Percentiles rank a stretch among this genome's conserved stretches.
Conservation (phyloP, 2,329 filamentous ascomycete species). For the Paecilomyces formosus region DNA sequence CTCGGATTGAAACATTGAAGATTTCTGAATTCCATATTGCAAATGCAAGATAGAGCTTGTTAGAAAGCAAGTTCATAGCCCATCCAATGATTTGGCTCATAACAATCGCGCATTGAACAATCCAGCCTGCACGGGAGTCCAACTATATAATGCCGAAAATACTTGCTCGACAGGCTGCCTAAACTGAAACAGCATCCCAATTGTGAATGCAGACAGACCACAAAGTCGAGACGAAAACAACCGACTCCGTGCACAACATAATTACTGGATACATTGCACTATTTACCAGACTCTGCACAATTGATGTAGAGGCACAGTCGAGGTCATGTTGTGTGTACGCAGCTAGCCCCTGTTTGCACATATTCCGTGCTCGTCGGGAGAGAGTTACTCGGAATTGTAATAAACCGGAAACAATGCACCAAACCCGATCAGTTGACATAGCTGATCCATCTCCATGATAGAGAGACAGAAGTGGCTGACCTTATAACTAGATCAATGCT, state of each 20-base stretch:
- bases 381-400: too few species aligned
- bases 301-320: conserved; percentile 16
- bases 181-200: conserved; percentile 38
- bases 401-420: neutral
- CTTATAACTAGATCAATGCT: conserved; percentile 41
- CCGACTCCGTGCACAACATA: conserved; percentile 36
- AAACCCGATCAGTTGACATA: conserved; percentile 34
- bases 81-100: neutral
- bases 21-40: conserved; percentile 30
- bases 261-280: conserved; percentile 29
- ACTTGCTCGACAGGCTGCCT: conserved; percentile 37
- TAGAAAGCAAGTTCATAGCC: too few species aligned
- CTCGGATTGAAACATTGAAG: conserved; percentile 35
- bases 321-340: conserved; percentile 27
- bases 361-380: neutral
- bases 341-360: conserved; percentile 11
- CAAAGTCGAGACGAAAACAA: conserved; percentile 35
- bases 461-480: conserved; percentile 20
- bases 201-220: conserved; percentile 39
- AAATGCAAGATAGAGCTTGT: conserved; percentile 5
- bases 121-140: neutral
- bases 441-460: conserved; percentile 31
- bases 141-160: conserved; percentile 12
- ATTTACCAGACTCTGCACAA: conserved; percentile 19
- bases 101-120: neutral